Evolutionary conservation across 1,284 basidiomycete species (phyloP).

Genomic region (Fomitopsis betulina): DNA sequence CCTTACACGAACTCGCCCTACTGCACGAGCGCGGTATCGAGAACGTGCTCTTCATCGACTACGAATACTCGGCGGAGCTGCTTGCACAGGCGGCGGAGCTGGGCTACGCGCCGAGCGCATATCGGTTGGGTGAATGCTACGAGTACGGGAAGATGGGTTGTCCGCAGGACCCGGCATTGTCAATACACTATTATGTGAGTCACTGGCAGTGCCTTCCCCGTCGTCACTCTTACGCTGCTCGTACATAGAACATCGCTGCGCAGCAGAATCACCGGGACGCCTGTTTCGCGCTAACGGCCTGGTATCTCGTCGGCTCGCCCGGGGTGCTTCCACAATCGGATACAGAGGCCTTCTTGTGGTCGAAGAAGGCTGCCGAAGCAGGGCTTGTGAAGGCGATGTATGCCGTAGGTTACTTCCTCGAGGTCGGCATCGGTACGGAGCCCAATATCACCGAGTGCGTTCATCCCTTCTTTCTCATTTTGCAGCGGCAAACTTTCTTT

Average conservation of each 20-base stretch:
- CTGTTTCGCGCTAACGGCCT: constrained; percentile 96
- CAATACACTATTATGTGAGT: constrained; percentile 97
- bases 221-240: constrained; percentile 7
- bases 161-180: constrained; percentile 94
- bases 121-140: constrained; percentile 96
- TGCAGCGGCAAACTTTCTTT: not conserved
- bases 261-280: constrained; percentile 97
- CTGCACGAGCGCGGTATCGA: constrained; percentile 95
- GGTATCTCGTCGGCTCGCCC: constrained; percentile 98
- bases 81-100: constrained; percentile 94
- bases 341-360: constrained; percentile 96
- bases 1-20: constrained; percentile 91
- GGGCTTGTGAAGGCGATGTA: constrained; percentile 93
- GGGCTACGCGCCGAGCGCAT: constrained; percentile 94
- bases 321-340: constrained; percentile 97
- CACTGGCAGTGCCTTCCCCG: not conserved
- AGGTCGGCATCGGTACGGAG: constrained; percentile 85
- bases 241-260: constrained; percentile 86
- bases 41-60: constrained; percentile 95
- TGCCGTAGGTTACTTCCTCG: constrained; percentile 95
- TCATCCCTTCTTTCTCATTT: not conserved
- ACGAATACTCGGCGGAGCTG: constrained; percentile 92
- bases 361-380: constrained; percentile 86
- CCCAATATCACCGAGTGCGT: constrained; percentile 66
- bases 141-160: constrained; percentile 99